phyloP scores from a whole-genome alignment of 2,329 filamentous ascomycete species.

The Alternaria conjuncta region DNA sequence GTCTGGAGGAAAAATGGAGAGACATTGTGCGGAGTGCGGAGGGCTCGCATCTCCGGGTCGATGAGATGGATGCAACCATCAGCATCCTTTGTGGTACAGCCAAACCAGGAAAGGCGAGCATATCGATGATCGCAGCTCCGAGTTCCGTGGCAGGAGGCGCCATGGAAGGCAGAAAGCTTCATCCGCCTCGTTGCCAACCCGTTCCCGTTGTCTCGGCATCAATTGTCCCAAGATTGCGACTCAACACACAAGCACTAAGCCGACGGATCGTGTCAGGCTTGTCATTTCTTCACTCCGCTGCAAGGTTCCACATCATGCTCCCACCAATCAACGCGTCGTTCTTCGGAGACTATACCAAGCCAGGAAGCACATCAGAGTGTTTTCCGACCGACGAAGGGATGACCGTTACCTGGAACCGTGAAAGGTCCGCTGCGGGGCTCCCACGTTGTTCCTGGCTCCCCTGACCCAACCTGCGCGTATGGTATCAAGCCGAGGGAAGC shows the following conservation, averaged over 20 bases:
- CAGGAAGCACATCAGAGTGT: constrained; percentile 22
- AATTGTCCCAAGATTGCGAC: constrained; percentile 10
- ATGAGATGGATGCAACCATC: background rate
- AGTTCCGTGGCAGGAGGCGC: background rate
- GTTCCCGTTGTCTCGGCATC: constrained; percentile 6
- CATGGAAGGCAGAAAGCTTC: background rate
- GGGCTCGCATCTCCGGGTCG: background rate
- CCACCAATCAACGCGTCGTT: constrained; percentile 18
- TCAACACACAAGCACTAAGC: constrained; percentile 26
- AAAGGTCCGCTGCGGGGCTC: constrained; percentile 24
- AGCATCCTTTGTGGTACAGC: constrained; percentile 1
- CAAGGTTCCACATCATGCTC: constrained; percentile 5
- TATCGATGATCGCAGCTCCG: background rate
- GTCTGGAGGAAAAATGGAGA: constrained; percentile 25
- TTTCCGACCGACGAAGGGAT: constrained; percentile 7
- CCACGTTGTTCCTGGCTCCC: constrained; percentile 20
- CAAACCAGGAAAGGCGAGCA: background rate
- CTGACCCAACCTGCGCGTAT: constrained; percentile 9
- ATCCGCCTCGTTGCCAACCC: background rate
- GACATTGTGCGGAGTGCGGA: constrained; percentile 20
- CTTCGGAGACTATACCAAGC: constrained; percentile 27
- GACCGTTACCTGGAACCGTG: constrained; percentile 17
- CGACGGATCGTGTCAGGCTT: constrained; percentile 27
- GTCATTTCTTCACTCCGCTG: constrained; percentile 12
- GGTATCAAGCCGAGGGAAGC: constrained; percentile 5